Percentiles rank a stretch among this genome's conserved stretches.
These are phyloP conservation scores for Gleditsia sinensis DNA, from an alignment of 306 rosid genomes.

Conservation along the genomic window DNA sequence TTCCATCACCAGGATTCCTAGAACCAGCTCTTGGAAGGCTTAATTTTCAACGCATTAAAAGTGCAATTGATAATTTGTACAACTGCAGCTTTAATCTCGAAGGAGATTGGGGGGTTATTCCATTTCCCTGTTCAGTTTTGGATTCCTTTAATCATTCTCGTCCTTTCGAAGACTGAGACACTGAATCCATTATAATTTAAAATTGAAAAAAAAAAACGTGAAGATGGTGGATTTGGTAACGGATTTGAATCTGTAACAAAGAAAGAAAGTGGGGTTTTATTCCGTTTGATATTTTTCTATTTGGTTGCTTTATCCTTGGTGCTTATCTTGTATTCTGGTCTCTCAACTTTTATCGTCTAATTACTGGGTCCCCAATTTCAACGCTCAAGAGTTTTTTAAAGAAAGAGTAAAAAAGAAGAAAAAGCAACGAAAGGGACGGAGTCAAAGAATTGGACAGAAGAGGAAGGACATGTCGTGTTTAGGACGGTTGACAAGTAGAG, in stretches of 20 bases:
- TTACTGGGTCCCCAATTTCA: neutral
- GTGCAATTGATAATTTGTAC: conserved; percentile 32
- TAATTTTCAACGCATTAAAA: conserved; percentile 1
- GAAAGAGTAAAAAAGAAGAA: conserved; percentile 23
- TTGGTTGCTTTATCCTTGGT: conserved; percentile 31
- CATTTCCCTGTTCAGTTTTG: conserved; percentile 46
- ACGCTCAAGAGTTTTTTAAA: conserved; percentile 32
- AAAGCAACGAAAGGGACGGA: conserved; percentile 51
- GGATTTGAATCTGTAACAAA: conserved; percentile 39
- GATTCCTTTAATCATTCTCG: conserved; percentile 33
- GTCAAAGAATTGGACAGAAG: conserved; percentile 78
- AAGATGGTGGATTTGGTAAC: conserved; percentile 69
- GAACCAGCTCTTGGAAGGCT: neutral
- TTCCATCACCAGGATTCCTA: neutral
- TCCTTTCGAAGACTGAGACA: conserved; percentile 22
- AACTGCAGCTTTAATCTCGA: conserved; percentile 44
- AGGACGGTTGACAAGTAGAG: conserved; percentile 69
- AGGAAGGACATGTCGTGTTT: conserved; percentile 67
- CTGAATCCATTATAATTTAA: conserved; percentile 34
- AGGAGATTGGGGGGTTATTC: conserved; percentile 59
- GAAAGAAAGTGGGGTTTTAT: conserved; percentile 30
- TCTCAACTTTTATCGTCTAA: conserved; percentile 7
- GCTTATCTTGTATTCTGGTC: conserved; percentile 51
- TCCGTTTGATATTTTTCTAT: neutral
- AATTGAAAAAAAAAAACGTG: conserved; percentile 10